phyloP scores from a whole-genome alignment of 169 alveolate species.

The Eimeria mitis region DNA sequence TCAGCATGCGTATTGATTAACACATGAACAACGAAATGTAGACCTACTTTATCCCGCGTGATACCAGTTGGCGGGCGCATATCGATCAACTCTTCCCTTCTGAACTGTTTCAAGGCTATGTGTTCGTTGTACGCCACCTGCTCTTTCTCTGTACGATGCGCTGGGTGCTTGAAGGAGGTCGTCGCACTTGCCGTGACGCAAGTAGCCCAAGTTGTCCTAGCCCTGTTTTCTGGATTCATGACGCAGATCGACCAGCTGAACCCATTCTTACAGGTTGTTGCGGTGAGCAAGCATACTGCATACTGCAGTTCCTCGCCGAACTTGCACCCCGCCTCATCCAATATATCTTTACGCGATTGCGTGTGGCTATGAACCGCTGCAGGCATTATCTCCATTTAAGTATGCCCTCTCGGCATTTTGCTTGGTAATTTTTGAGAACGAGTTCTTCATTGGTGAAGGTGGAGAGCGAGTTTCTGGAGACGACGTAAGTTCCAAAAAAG shows the following conservation, averaged over 20 bases:
- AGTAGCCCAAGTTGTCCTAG: constrained; percentile 59
- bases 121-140: not conserved
- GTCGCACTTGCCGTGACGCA: constrained; percentile 70
- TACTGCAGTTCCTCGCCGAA: not conserved
- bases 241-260: constrained; percentile 69
- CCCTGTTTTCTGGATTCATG: constrained; percentile 82
- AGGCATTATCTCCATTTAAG: constrained; percentile 72
- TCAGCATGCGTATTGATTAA: not conserved
- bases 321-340: not conserved
- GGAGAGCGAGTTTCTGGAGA: constrained; percentile 58
- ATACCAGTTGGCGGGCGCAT: not conserved
- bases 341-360: not conserved
- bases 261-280: constrained; percentile 31
- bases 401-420: constrained; percentile 60
- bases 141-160: not conserved
- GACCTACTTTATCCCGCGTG: not conserved
- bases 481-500: constrained; percentile 41
- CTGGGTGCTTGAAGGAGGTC: constrained; percentile 11
- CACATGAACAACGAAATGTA: not conserved
- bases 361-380: not conserved
- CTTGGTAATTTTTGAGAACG: constrained; percentile 20
- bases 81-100: not conserved
- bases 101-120: not conserved
- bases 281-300: not conserved
- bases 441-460: constrained; percentile 40